Percentiles rank a stretch among this genome's conserved stretches.
Evolutionary conservation across 306 rosid species (phyloP).

Genomic region (Aeschynomene evenia): DNA sequence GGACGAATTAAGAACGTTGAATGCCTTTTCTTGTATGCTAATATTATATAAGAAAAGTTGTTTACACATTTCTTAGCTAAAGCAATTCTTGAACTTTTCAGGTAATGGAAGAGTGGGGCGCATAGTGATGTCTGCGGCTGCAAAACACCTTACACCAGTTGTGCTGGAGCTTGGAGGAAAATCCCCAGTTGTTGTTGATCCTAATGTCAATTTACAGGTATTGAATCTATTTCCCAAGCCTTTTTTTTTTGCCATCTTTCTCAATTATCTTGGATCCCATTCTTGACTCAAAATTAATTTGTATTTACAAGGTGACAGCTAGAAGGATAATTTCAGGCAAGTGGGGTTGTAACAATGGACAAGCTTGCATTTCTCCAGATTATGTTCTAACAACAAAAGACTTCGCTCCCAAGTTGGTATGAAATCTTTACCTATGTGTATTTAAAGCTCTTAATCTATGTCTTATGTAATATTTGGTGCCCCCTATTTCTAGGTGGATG

Average conservation of each 20-base stretch:
- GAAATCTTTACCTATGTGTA: slow-evolving; percentile 24
- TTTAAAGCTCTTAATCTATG: slow-evolving; percentile 9
- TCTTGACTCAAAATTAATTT: slow-evolving; percentile 14
- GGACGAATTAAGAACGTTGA: neutral
- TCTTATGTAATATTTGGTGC: slow-evolving; percentile 18
- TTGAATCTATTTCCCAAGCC: slow-evolving; percentile 16
- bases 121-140: slow-evolving; percentile 93
- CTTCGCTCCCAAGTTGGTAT: slow-evolving; percentile 80
- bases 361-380: slow-evolving; percentile 87
- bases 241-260: neutral
- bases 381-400: slow-evolving; percentile 75
- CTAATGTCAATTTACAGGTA: slow-evolving; percentile 56
- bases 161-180: slow-evolving; percentile 97
- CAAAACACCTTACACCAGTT: slow-evolving; percentile 95
- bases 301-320: slow-evolving; percentile 54
- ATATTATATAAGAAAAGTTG: neutral
- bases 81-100: slow-evolving; percentile 28
- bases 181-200: slow-evolving; percentile 84
- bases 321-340: slow-evolving; percentile 85
- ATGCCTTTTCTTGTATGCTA: neutral
- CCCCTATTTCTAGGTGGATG: slow-evolving; percentile 59
- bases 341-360: slow-evolving; percentile 91
- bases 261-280: slow-evolving; percentile 12
- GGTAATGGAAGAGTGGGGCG: slow-evolving; percentile 83
- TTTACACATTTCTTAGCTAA: neutral